phyloP scores from a whole-genome alignment of 441 rosid species.

The Euphorbia neoarborescens region DNA sequence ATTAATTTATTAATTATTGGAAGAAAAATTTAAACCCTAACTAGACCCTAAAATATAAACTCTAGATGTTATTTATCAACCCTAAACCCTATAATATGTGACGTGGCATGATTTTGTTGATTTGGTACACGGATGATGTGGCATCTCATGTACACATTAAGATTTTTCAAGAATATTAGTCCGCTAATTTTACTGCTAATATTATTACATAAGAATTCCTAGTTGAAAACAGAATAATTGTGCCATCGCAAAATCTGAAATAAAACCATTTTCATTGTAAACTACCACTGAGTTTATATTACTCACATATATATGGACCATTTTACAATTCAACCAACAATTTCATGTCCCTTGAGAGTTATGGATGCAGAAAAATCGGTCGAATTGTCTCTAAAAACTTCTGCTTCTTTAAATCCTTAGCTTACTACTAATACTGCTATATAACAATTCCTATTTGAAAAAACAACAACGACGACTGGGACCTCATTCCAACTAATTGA shows the following conservation, averaged over 20 bases:
- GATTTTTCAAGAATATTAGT: not conserved
- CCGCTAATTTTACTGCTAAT: not conserved
- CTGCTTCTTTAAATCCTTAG: not conserved
- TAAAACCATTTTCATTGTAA: not conserved
- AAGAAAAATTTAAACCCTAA: too few species aligned
- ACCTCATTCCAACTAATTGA: not conserved
- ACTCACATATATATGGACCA: not conserved
- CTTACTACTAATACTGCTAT: not conserved
- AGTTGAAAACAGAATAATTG: not conserved
- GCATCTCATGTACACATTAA: too few species aligned
- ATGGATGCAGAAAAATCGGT: not conserved
- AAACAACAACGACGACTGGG: not conserved
- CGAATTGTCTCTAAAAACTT: not conserved
- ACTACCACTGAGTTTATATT: not conserved
- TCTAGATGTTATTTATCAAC: too few species aligned
- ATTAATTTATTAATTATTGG: too few species aligned
- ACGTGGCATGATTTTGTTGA: too few species aligned
- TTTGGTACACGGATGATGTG: too few species aligned
- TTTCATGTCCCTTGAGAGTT: not conserved
- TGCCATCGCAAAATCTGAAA: not conserved
- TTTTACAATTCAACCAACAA: not conserved
- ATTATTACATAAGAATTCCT: not conserved
- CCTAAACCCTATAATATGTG: too few species aligned
- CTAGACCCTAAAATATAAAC: too few species aligned
- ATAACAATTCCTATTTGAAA: not conserved